Evolutionary conservation across 2,329 filamentous ascomycete species (phyloP).

Genomic region (Scedosporium boydii): DNA sequence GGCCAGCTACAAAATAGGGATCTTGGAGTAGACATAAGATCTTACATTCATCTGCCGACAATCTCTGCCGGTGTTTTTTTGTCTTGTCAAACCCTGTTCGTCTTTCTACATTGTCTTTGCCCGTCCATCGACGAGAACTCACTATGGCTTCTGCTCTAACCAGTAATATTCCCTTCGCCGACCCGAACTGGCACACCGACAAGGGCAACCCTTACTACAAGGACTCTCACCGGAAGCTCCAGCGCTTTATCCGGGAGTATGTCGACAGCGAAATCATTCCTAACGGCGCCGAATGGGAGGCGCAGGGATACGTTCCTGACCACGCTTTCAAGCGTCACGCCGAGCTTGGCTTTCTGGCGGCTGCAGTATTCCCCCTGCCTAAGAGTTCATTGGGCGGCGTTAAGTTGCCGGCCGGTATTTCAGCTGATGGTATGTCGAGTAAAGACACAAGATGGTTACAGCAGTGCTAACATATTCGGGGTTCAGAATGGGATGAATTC

Average conservation of each 20-base stretch:
- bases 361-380: not conserved
- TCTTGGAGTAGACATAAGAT: too few species aligned
- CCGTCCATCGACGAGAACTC: not conserved
- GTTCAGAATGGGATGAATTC: not conserved
- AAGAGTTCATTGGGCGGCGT: not conserved
- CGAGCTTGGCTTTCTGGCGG: not conserved
- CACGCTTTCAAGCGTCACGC: conserved; percentile 2
- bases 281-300: conserved; percentile 68
- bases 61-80: too few species aligned
- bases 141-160: not conserved
- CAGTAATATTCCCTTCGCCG: conserved; percentile 70
- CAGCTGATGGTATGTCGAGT: too few species aligned
- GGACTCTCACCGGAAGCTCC: conserved; percentile 60
- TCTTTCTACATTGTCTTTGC: too few species aligned
- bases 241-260: conserved; percentile 62
- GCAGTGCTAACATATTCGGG: not conserved
- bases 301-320: conserved; percentile 62
- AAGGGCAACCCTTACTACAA: conserved; percentile 77
- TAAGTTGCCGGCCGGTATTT: too few species aligned
- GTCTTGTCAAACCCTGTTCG: too few species aligned
- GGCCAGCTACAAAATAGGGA: too few species aligned
- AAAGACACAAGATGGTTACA: too few species aligned
- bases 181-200: conserved; percentile 70
- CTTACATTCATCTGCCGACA: too few species aligned
- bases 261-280: conserved; percentile 61